phyloP scores from a whole-genome alignment of 176 grass and related monocot species.

The Carex littledalei region DNA sequence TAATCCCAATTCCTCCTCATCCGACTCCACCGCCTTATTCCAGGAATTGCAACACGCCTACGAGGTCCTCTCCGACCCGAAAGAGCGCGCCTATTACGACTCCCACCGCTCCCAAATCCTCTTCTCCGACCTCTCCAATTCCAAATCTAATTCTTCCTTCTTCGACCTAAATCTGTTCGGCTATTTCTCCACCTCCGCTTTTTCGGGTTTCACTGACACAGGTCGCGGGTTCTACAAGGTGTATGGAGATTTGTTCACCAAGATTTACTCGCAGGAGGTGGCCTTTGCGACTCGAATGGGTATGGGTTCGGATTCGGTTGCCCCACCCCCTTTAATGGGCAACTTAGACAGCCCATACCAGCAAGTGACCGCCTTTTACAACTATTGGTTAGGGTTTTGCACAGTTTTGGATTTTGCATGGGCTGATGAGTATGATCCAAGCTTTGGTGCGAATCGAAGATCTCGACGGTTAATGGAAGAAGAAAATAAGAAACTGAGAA shows the following conservation, averaged over 20 bases:
- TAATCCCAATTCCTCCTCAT: constrained; percentile 17
- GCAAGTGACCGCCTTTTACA: constrained; percentile 82
- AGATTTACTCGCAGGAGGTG: constrained; percentile 71
- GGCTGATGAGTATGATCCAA: constrained; percentile 69
- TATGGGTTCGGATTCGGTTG: constrained; percentile 33
- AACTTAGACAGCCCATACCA: constrained; percentile 69
- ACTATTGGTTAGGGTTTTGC: constrained; percentile 70
- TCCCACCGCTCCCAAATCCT: constrained; percentile 95
- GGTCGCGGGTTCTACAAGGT: constrained; percentile 94
- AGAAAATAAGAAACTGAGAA: constrained; percentile 82
- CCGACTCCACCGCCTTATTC: constrained; percentile 69
- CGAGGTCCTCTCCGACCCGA: constrained; percentile 82
- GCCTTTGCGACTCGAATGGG: constrained; percentile 65
- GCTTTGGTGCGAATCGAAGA: constrained; percentile 51
- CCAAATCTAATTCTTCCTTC: constrained; percentile 41
- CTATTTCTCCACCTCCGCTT: constrained; percentile 64
- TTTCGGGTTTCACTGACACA: constrained; percentile 68
- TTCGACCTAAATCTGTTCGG: constrained; percentile 64
- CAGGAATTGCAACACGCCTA: constrained; percentile 89
- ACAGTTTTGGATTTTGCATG: constrained; percentile 86
- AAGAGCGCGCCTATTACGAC: constrained; percentile 88
- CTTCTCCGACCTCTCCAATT: constrained; percentile 40
- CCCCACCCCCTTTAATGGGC: constrained; percentile 59
- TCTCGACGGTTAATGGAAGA: constrained; percentile 81
- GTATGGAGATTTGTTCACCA: constrained; percentile 74